Evolutionary conservation across 164 flowering plant genomes (phyloP).

Genomic region (Chimonanthus salicifolius): DNA sequence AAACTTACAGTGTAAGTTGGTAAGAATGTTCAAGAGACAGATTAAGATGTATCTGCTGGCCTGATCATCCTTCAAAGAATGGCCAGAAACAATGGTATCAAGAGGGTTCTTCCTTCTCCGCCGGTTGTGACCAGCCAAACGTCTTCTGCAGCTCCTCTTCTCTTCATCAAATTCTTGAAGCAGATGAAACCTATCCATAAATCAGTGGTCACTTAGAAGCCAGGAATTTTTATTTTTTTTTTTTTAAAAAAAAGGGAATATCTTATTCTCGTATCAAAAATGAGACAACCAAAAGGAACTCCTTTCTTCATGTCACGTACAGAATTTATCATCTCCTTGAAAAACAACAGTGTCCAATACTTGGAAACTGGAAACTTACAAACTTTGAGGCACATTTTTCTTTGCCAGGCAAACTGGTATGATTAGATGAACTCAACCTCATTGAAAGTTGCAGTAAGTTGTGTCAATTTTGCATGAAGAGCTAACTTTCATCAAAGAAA

Average conservation of each 20-base stretch:
- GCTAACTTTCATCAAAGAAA: too few relatives aligned
- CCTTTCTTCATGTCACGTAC: neutral
- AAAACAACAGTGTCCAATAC: neutral
- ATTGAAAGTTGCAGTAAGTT: too few relatives aligned
- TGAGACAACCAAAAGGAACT: neutral
- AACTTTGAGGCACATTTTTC: too few relatives aligned
- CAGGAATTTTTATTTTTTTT: too few relatives aligned
- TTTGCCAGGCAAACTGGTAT: too few relatives aligned
- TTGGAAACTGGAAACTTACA: neutral
- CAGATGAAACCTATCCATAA: slow-evolving; percentile 41
- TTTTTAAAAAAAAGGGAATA: neutral
- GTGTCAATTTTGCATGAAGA: too few relatives aligned
- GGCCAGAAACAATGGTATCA: slow-evolving; percentile 27
- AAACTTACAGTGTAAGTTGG: slow-evolving; percentile 47
- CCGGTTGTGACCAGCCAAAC: slow-evolving; percentile 54
- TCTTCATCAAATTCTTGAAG: slow-evolving; percentile 64
- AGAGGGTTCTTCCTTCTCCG: slow-evolving; percentile 54
- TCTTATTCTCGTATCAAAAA: neutral
- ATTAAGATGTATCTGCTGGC: slow-evolving; percentile 34
- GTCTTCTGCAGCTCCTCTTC: slow-evolving; percentile 54
- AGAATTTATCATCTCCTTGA: neutral
- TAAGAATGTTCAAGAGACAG: slow-evolving; percentile 39
- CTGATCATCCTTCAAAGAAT: slow-evolving; percentile 31
- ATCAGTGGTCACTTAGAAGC: neutral
- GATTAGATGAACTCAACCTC: too few relatives aligned